A percentile compares a stretch with the other conserved stretches of the same genome.
phyloP scores from a whole-genome alignment of 1,284 basidiomycete species.

The Tilletia setariae region DNA sequence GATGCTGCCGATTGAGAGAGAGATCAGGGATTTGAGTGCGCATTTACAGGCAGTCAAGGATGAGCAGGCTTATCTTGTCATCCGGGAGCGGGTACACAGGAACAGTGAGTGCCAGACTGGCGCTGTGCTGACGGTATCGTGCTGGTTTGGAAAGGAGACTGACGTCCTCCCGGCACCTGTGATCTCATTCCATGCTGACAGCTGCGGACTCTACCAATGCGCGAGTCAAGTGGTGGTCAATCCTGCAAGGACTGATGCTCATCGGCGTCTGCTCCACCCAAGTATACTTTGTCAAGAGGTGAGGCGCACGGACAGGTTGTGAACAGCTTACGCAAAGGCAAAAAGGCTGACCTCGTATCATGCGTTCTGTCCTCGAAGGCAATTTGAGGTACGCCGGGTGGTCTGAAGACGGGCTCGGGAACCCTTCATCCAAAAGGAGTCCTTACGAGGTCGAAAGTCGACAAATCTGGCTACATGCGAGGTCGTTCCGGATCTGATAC shows the following conservation, averaged over 20 bases:
- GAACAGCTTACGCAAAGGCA: too few relatives aligned
- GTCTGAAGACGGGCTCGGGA: slow-evolving; percentile 19
- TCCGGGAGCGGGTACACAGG: slow-evolving; percentile 85
- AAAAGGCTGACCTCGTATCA: background rate
- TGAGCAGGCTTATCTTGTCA: slow-evolving; percentile 96
- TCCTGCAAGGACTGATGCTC: slow-evolving; percentile 80
- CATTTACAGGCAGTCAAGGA: slow-evolving; percentile 89
- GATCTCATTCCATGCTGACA: slow-evolving; percentile 35
- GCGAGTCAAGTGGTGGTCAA: slow-evolving; percentile 98
- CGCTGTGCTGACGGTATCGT: too few relatives aligned
- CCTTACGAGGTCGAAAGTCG: too few relatives aligned
- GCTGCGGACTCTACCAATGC: slow-evolving; percentile 66
- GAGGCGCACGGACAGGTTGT: background rate
- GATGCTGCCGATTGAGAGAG: slow-evolving; percentile 78
- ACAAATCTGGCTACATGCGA: too few relatives aligned
- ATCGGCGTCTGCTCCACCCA: slow-evolving; percentile 93
- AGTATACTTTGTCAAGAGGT: slow-evolving; percentile 88
- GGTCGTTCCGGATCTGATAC: too few relatives aligned
- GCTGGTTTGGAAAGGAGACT: too few relatives aligned
- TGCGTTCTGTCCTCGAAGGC: slow-evolving; percentile 16
- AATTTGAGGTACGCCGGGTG: slow-evolving; percentile 41
- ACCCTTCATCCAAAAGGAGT: too few relatives aligned
- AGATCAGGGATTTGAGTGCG: slow-evolving; percentile 82
- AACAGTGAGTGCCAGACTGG: slow-evolving; percentile 65
- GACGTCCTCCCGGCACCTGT: too few relatives aligned